Conservation (phyloP, 2,329 filamentous ascomycete genomes). For the Pseudopithomyces maydicus region DNA sequence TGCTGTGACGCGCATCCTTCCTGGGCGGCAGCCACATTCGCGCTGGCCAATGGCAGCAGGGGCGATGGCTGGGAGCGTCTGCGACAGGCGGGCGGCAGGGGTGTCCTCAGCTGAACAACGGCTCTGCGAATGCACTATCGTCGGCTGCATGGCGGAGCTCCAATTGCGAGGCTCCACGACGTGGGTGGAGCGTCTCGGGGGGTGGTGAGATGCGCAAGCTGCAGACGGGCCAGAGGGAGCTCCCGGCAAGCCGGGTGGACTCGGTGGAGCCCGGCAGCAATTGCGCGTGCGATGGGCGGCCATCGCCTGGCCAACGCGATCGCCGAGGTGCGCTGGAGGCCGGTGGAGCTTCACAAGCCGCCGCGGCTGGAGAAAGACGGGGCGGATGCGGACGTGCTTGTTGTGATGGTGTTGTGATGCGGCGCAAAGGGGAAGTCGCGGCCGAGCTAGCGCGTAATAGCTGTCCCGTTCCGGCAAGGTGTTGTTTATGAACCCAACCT, state of each 20-base stretch:
- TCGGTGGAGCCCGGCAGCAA: conserved; percentile 13
- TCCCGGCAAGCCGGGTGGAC: conserved; percentile 23
- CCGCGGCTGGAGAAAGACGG: conserved; percentile 28
- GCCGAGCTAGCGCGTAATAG: conserved; percentile 24
- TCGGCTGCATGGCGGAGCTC: conserved; percentile 30
- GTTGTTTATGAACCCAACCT: conserved; percentile 19
- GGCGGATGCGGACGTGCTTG: background rate
- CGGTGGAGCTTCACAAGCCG: conserved; percentile 23
- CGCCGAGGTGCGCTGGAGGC: conserved; percentile 24
- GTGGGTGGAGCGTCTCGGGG: conserved; percentile 19
- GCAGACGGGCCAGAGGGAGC: conserved; percentile 21
- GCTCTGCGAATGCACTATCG: conserved; percentile 28
- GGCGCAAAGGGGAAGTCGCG: conserved; percentile 29
- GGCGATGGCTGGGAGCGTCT: conserved; percentile 28
- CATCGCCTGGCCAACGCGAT: conserved; percentile 29
- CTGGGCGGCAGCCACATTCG: background rate
- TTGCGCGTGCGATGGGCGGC: conserved; percentile 10
- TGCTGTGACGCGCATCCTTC: no score
- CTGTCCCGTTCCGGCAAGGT: background rate
- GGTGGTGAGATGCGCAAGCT: conserved; percentile 21
- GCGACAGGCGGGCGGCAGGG: conserved; percentile 23
- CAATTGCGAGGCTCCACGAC: conserved; percentile 43
- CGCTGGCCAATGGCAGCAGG: conserved; percentile 30
- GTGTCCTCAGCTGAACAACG: conserved; percentile 39
- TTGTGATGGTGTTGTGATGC: conserved; percentile 7